A percentile compares a stretch with the other conserved stretches of the same genome.
These are phyloP conservation scores for Testicularia cyperi DNA, from an alignment of 1,284 basidiomycete species.

Conservation along the genomic window DNA sequence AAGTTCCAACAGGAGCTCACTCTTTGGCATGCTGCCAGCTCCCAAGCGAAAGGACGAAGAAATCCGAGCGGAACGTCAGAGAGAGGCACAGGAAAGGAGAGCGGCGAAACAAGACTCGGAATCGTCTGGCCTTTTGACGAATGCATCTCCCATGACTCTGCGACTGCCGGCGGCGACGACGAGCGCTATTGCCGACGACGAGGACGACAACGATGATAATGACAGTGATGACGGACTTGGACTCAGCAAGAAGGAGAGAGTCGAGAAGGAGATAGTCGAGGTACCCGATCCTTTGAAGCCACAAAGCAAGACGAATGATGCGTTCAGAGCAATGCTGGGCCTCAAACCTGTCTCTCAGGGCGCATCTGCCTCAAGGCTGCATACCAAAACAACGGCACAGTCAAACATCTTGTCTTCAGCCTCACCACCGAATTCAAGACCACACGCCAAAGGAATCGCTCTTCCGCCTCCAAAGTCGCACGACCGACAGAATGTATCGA, in stretches of 20 bases:
- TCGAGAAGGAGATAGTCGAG: too few relatives aligned
- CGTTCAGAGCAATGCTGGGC: conserved; percentile 58
- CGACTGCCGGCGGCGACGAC: too few relatives aligned
- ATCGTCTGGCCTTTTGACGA: too few relatives aligned
- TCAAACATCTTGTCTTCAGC: too few relatives aligned
- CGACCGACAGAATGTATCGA: too few relatives aligned
- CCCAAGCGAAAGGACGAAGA: conserved; percentile 37
- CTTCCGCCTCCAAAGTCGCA: not conserved
- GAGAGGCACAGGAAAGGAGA: conserved; percentile 22
- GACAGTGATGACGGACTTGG: not conserved
- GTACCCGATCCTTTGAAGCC: too few relatives aligned
- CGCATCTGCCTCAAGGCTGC: conserved; percentile 1
- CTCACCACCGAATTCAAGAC: too few relatives aligned
- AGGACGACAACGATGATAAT: conserved; percentile 2
- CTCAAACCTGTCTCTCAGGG: conserved; percentile 34
- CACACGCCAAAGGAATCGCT: too few relatives aligned
- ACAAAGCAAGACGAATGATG: conserved; percentile 52
- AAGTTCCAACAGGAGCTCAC: conserved; percentile 17
- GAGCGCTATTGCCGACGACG: too few relatives aligned
- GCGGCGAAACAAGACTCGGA: conserved; percentile 21
- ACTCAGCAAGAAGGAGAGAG: too few relatives aligned
- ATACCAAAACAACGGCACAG: too few relatives aligned
- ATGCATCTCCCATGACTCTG: too few relatives aligned
- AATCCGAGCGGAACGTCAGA: conserved; percentile 23
- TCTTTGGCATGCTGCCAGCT: conserved; percentile 54